Conservation (phyloP, 305 asterid genomes). For the Fraxinus greggii region DNA sequence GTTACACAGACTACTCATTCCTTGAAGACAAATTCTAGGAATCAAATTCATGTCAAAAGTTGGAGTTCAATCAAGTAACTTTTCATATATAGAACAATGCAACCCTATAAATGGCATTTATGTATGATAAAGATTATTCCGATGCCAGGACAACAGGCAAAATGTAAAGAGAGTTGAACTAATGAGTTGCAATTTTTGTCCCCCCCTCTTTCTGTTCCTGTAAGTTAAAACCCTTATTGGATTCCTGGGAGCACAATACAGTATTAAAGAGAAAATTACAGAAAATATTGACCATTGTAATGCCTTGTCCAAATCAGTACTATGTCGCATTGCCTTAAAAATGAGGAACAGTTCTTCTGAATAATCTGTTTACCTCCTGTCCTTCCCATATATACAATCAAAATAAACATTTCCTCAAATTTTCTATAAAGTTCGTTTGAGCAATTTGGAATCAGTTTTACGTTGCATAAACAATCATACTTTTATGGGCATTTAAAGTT, state of each 20-base stretch:
- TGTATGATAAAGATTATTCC: not conserved
- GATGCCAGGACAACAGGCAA: not conserved
- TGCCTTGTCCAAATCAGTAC: not conserved
- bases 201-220: not conserved
- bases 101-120: not conserved
- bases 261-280: not conserved
- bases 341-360: not conserved
- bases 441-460: not conserved
- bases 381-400: not conserved
- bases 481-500: not conserved
- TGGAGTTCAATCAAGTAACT: not conserved
- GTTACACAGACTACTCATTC: conserved; percentile 42
- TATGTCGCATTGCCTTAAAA: not conserved
- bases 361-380: not conserved
- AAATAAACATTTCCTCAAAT: not conserved
- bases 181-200: not conserved
- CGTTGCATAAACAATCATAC: not conserved
- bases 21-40: conserved; percentile 20
- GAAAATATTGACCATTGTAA: not conserved
- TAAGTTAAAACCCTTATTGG: not conserved
- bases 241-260: not conserved
- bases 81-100: not conserved
- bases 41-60: not conserved
- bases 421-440: no score
- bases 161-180: not conserved